phyloP scores from a whole-genome alignment of 2,329 filamentous ascomycete genomes.

The Cladophialophora bantiana region DNA sequence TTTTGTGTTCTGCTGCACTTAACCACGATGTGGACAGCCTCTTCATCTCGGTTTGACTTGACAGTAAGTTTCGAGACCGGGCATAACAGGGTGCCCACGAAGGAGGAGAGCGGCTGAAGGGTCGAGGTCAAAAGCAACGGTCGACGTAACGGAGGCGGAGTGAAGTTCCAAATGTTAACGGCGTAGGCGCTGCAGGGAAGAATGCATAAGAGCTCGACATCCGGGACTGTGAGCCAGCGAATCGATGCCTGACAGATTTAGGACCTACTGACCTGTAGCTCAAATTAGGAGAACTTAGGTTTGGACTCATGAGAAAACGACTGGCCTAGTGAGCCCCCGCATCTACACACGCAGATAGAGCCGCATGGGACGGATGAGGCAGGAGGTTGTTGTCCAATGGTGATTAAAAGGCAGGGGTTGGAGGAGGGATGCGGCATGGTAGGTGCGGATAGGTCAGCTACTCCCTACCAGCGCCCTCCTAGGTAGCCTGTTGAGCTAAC shows the following conservation, averaged over 20 bases:
- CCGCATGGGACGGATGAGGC: not conserved
- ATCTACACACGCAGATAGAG: not conserved
- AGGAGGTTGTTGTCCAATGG: conserved; percentile 5
- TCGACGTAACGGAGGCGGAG: not conserved
- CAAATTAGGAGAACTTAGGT: not conserved
- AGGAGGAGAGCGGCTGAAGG: not conserved
- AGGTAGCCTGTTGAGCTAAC: not conserved
- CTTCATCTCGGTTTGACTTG: not conserved
- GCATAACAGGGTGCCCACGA: not conserved
- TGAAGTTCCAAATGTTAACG: not conserved
- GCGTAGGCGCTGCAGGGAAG: not conserved
- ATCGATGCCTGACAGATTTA: not conserved
- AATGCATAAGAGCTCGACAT: conserved; percentile 1
- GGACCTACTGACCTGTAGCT: not conserved
- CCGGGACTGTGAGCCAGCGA: not conserved
- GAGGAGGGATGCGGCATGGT: not conserved
- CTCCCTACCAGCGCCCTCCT: not conserved
- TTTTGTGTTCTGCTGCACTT: not conserved
- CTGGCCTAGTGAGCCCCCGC: not conserved
- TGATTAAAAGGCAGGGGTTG: not conserved
- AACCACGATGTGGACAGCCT: not conserved
- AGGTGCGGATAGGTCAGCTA: not conserved
- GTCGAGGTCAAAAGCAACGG: not conserved
- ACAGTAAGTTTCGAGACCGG: not conserved
- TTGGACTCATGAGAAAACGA: not conserved